Percentiles rank a stretch among this genome's conserved stretches.
These are phyloP conservation scores for Cupressus sempervirens DNA, from an alignment of 75 land plant genomes.

Conservation along the genomic window DNA sequence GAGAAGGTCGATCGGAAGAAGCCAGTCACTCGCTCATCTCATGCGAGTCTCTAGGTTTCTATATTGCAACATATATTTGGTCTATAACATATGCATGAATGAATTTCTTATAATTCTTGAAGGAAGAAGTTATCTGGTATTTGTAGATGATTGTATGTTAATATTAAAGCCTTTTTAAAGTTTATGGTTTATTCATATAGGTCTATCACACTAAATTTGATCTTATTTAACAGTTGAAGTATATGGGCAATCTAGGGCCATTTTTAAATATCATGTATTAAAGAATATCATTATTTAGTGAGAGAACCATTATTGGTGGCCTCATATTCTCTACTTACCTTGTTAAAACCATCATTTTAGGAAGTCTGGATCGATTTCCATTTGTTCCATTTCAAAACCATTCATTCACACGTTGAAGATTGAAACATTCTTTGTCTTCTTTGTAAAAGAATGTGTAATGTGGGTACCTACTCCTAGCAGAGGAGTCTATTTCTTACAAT, in stretches of 20 bases:
- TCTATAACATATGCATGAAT: not conserved
- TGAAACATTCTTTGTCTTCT: not conserved
- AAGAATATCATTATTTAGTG: too few species aligned
- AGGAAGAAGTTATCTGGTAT: not conserved
- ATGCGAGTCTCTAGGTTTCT: slow-evolving; percentile 36
- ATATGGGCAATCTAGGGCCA: too few species aligned
- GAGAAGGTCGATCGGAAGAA: slow-evolving; percentile 45
- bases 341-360: not conserved
- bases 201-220: not conserved
- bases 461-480: too few species aligned
- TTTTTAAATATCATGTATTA: too few species aligned
- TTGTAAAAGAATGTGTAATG: too few species aligned
- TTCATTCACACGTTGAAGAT: not conserved
- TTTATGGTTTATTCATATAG: not conserved
- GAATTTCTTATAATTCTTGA: not conserved
- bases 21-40: slow-evolving; percentile 36
- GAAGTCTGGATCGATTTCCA: not conserved
- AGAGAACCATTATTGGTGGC: not conserved
- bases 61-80: not conserved
- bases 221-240: too few species aligned
- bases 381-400: not conserved
- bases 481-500: too few species aligned
- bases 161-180: not conserved
- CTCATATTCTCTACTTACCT: not conserved
- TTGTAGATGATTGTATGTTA: not conserved